Conservation (phyloP, 129 eudicot genomes). For the Artemisia argyi region DNA sequence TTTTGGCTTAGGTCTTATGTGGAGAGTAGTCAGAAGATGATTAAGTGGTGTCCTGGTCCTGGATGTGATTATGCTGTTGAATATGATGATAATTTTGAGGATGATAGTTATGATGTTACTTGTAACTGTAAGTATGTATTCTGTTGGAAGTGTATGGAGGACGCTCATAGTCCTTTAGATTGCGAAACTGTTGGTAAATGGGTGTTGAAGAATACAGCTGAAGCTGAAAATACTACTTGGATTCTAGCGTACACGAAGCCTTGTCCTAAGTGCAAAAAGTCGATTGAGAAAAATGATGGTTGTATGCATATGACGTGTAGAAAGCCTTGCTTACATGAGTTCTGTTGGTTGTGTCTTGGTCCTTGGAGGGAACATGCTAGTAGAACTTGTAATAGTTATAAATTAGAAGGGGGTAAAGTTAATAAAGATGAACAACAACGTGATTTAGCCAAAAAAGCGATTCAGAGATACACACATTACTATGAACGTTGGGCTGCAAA, state of each 20-base stretch:
- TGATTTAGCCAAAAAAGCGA: conserved; percentile 33
- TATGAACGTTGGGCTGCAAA: no score
- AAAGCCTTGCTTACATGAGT: conserved; percentile 27
- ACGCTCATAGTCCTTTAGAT: conserved; percentile 58
- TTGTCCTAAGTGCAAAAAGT: conserved; percentile 56
- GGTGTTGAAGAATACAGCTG: conserved; percentile 33
- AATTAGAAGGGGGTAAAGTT: conserved; percentile 13
- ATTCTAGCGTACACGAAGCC: conserved; percentile 53
- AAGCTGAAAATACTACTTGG: conserved; percentile 54
- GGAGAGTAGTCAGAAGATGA: conserved; percentile 30
- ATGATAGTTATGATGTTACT: conserved; percentile 42
- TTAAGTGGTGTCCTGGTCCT: conserved; percentile 67
- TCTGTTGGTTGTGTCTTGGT: conserved; percentile 46
- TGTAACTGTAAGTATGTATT: conserved; percentile 44
- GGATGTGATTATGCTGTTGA: conserved; percentile 35
- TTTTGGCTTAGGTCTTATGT: conserved; percentile 45
- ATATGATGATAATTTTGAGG: conserved; percentile 32
- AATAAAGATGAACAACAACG: conserved; percentile 30
- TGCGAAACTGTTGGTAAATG: conserved; percentile 54
- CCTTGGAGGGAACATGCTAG: conserved; percentile 12
- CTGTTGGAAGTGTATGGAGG: conserved; percentile 63
- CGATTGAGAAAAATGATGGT: conserved; percentile 58
- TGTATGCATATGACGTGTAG: conserved; percentile 63
- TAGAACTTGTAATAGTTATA: conserved; percentile 20
- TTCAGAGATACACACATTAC: no score